These are phyloP conservation scores for Paracoccidioides brasiliensis DNA, from an alignment of 2,329 filamentous ascomycete genomes.

Conservation along the genomic window DNA sequence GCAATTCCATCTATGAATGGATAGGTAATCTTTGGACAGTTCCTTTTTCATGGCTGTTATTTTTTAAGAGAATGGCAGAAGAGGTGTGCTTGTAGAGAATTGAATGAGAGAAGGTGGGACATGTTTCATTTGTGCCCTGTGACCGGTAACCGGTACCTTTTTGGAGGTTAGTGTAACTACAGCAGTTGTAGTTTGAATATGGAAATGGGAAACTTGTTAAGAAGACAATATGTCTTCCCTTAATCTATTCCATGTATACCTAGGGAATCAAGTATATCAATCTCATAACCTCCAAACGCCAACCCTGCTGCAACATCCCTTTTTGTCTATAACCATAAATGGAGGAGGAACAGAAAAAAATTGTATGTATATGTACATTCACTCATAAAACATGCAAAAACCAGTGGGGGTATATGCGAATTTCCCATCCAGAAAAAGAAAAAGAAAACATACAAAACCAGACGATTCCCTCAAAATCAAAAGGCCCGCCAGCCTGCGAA, in stretches of 20 bases:
- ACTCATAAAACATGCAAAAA: not conserved
- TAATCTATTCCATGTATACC: not conserved
- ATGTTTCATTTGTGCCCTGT: too few species aligned
- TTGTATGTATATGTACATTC: not conserved
- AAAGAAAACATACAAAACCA: not conserved
- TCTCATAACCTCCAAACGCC: not conserved
- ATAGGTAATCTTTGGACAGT: too few species aligned
- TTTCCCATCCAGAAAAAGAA: not conserved
- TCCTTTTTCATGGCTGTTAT: too few species aligned
- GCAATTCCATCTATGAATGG: too few species aligned
- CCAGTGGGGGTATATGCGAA: not conserved
- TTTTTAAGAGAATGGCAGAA: too few species aligned
- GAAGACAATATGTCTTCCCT: too few species aligned
- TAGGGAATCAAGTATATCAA: not conserved
- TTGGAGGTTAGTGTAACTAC: too few species aligned
- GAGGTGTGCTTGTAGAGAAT: too few species aligned
- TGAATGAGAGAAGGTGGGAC: too few species aligned
- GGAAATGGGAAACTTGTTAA: too few species aligned
- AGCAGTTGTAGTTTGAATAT: too few species aligned
- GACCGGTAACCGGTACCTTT: too few species aligned
- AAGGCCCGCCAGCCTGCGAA: not conserved
- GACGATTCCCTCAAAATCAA: not conserved
- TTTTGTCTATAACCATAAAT: not conserved
- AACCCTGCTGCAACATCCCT: not conserved
- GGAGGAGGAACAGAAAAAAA: not conserved